Evolutionary conservation across 768 basidiomycete species (phyloP).

Genomic region (Botryobasidium botryosum): DNA sequence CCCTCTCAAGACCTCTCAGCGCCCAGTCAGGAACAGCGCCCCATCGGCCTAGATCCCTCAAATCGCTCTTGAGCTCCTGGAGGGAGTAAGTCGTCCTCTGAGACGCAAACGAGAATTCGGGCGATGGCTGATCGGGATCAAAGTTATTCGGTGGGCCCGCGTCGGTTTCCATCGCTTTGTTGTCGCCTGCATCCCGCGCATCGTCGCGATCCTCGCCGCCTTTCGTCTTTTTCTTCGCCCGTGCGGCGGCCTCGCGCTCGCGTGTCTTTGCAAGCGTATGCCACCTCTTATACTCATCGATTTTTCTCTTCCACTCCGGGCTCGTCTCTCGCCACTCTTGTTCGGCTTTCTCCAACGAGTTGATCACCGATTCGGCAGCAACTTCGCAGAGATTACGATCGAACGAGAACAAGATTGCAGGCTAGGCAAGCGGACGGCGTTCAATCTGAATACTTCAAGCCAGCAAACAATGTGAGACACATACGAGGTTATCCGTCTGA

Average conservation of each 20-base stretch:
- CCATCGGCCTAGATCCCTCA: constrained; percentile 24
- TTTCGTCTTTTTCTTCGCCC: constrained; percentile 23
- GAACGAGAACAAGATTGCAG: constrained; percentile 52
- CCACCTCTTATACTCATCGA: constrained; percentile 37
- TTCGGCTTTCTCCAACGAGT: constrained; percentile 29
- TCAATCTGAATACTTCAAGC: neutral
- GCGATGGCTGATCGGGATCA: constrained; percentile 37
- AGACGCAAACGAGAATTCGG: constrained; percentile 44
- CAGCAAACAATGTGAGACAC: too few species aligned
- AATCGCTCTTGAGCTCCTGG: constrained; percentile 34
- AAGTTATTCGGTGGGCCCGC: constrained; percentile 23
- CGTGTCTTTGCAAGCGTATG: constrained; percentile 30
- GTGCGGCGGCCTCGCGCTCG: constrained; percentile 26
- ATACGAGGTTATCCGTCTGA: constrained; percentile 33
- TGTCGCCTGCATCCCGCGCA: constrained; percentile 13
- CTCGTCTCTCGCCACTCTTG: constrained; percentile 30
- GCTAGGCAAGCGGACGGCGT: constrained; percentile 21
- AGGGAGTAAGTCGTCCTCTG: constrained; percentile 26
- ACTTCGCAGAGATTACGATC: constrained; percentile 41
- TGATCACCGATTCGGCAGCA: constrained; percentile 28
- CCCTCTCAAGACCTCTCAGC: constrained; percentile 33
- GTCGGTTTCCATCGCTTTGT: constrained; percentile 28
- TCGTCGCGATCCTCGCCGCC: constrained; percentile 17
- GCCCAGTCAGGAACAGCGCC: constrained; percentile 27
- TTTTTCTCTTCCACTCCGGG: constrained; percentile 33